phyloP scores from a whole-genome alignment of 768 basidiomycete species.

The Antrodiella citrinella region DNA sequence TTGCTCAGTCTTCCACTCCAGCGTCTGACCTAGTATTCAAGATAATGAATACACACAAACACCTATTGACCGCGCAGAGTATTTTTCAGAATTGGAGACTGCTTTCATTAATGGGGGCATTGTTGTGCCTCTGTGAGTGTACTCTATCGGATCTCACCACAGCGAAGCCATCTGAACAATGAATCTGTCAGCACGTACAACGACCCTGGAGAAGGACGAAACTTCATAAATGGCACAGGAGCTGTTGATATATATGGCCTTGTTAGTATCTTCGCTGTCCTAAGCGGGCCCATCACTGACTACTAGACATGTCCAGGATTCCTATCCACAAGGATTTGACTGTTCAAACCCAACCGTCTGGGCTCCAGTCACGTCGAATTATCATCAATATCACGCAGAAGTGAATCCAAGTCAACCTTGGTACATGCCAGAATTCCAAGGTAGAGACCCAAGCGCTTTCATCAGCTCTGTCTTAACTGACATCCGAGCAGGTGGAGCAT shows the following conservation, averaged over 20 bases:
- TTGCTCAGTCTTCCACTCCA: constrained; percentile 13
- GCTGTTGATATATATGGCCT: constrained; percentile 24
- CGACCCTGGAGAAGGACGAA: constrained; percentile 17
- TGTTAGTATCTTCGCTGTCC: constrained; percentile 9
- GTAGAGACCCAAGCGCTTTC: constrained; percentile 7
- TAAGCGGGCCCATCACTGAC: neutral
- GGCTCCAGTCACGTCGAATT: constrained; percentile 55
- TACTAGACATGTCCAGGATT: constrained; percentile 43
- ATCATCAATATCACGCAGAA: constrained; percentile 53
- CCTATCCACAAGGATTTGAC: constrained; percentile 75
- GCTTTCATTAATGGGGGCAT: constrained; percentile 15
- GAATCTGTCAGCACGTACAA: constrained; percentile 22
- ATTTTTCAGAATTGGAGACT: constrained; percentile 17
- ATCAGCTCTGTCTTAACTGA: constrained; percentile 6
- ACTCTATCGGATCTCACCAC: too few species aligned
- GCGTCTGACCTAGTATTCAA: constrained; percentile 16
- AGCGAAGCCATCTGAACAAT: too few species aligned
- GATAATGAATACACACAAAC: constrained; percentile 72
- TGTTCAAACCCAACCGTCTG: constrained; percentile 66
- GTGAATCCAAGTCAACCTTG: constrained; percentile 45
- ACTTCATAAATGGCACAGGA: constrained; percentile 24
- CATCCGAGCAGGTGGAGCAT: constrained; percentile 46
- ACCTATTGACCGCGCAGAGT: constrained; percentile 21
- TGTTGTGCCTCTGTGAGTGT: constrained; percentile 16
- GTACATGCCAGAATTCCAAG: constrained; percentile 54